phyloP scores from a whole-genome alignment of 2,329 filamentous ascomycete species.

The Acrodontium crateriforme region DNA sequence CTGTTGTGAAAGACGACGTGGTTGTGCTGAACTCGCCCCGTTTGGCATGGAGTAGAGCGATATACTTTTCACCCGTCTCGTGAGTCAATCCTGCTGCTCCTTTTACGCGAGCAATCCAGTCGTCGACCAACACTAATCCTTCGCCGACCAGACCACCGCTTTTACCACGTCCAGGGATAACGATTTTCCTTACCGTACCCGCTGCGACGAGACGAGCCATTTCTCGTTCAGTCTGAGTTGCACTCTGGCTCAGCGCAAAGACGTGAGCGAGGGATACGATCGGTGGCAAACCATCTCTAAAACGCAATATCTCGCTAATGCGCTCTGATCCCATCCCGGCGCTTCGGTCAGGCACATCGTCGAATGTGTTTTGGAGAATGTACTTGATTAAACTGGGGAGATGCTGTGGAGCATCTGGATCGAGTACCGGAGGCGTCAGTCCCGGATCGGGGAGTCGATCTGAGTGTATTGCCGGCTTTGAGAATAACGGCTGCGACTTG shows the following conservation, averaged over 20 bases:
- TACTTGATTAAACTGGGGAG: conserved; percentile 37
- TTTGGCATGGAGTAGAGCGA: conserved; percentile 37
- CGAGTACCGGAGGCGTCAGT: conserved; percentile 40
- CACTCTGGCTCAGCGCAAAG: conserved; percentile 46
- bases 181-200: conserved; percentile 47
- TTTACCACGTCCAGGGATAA: conserved; percentile 46
- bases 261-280: conserved; percentile 54
- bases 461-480: conserved; percentile 15
- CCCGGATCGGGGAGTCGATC: conserved; percentile 46
- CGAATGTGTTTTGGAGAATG: conserved; percentile 50
- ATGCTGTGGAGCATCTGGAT: conserved; percentile 50
- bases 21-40: conserved; percentile 33
- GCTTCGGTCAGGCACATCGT: conserved; percentile 41
- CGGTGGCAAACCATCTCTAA: conserved; percentile 44
- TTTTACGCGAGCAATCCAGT: conserved; percentile 34
- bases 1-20: conserved; percentile 27
- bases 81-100: conserved; percentile 9
- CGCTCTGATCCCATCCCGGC: conserved; percentile 51
- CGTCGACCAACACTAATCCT: conserved; percentile 44
- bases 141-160: conserved; percentile 48
- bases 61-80: conserved; percentile 38
- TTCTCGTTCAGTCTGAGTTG: conserved; percentile 54
- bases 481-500: conserved; percentile 13
- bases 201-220: conserved; percentile 45
- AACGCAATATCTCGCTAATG: conserved; percentile 50